Evolutionary conservation across 352 stramenopile species (phyloP).

Genomic region (Phytophthora palmivora): DNA sequence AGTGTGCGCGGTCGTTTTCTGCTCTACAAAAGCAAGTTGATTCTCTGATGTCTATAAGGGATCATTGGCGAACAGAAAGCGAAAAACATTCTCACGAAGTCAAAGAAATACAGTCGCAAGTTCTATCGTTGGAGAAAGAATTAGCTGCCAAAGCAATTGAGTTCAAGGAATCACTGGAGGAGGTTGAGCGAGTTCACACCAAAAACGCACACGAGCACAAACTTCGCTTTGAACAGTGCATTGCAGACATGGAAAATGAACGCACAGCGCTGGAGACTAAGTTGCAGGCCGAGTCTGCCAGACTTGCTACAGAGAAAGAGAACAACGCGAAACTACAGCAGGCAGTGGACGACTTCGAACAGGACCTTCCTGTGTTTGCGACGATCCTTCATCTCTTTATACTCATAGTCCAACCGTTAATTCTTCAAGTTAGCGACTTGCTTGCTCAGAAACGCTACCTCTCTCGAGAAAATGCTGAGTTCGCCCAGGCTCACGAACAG

Average conservation of each 20-base stretch:
- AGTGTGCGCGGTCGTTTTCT: slow-evolving; percentile 17
- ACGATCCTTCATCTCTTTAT: slow-evolving; percentile 66
- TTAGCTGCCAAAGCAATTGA: slow-evolving; percentile 42
- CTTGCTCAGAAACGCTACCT: slow-evolving; percentile 67
- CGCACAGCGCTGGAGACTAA: slow-evolving; percentile 34
- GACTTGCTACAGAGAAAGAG: slow-evolving; percentile 17
- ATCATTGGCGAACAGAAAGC: slow-evolving; percentile 30
- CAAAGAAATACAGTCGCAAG: slow-evolving; percentile 27
- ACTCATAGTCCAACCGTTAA: slow-evolving; percentile 58
- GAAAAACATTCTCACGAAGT: slow-evolving; percentile 28
- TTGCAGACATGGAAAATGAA: slow-evolving; percentile 50
- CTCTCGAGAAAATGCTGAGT: slow-evolving; percentile 55
- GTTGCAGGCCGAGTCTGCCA: slow-evolving; percentile 34
- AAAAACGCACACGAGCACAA: slow-evolving; percentile 52
- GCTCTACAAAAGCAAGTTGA: slow-evolving; percentile 33
- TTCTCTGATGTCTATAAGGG: slow-evolving; percentile 22
- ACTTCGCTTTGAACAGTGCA: slow-evolving; percentile 33
- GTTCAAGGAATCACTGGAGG: slow-evolving; percentile 41
- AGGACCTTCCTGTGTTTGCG: slow-evolving; percentile 53
- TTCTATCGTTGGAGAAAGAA: slow-evolving; percentile 41
- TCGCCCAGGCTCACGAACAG: slow-evolving; percentile 48
- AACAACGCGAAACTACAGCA: slow-evolving; percentile 37
- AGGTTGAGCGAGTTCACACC: slow-evolving; percentile 54
- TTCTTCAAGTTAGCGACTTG: slow-evolving; percentile 76
- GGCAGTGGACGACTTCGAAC: slow-evolving; percentile 42